These are phyloP conservation scores for Ogataea minuta DNA, from an alignment of 805 yeast species.

Conservation along the genomic window DNA sequence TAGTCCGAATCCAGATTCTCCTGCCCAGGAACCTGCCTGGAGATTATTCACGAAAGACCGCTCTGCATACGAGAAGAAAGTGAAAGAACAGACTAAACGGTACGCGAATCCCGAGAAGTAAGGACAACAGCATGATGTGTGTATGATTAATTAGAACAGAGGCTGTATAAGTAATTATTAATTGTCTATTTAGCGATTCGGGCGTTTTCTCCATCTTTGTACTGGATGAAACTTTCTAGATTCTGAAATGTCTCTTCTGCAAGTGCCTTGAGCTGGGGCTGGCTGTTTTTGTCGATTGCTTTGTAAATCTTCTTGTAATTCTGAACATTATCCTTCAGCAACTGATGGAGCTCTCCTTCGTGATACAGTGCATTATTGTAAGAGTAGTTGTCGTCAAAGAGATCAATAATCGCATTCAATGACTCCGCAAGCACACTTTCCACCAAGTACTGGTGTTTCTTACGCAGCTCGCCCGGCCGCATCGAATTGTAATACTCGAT, in stretches of 20 bases:
- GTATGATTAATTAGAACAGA: background rate
- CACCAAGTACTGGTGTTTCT: constrained; percentile 23
- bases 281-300: constrained; percentile 62
- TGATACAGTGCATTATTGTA: constrained; percentile 74
- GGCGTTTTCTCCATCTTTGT: constrained; percentile 52
- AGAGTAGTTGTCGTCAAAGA: constrained; percentile 72
- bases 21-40: constrained; percentile 98
- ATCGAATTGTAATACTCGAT: constrained; percentile 15
- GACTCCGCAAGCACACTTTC: constrained; percentile 48
- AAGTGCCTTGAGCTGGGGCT: constrained; percentile 52
- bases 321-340: constrained; percentile 43
- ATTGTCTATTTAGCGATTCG: constrained; percentile 1
- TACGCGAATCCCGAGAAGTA: constrained; percentile 45
- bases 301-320: constrained; percentile 54
- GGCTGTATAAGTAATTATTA: constrained; percentile 5
- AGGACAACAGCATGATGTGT: background rate
- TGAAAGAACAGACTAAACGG: constrained; percentile 73
- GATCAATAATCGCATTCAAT: constrained; percentile 66
- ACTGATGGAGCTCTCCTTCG: constrained; percentile 42
- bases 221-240: constrained; percentile 71
- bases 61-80: constrained; percentile 68
- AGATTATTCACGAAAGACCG: constrained; percentile 73
- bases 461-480: constrained; percentile 24
- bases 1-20: constrained; percentile 90
- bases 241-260: constrained; percentile 69